phyloP scores from a whole-genome alignment of 2,329 filamentous ascomycete genomes.

The Ophiostoma montium region DNA sequence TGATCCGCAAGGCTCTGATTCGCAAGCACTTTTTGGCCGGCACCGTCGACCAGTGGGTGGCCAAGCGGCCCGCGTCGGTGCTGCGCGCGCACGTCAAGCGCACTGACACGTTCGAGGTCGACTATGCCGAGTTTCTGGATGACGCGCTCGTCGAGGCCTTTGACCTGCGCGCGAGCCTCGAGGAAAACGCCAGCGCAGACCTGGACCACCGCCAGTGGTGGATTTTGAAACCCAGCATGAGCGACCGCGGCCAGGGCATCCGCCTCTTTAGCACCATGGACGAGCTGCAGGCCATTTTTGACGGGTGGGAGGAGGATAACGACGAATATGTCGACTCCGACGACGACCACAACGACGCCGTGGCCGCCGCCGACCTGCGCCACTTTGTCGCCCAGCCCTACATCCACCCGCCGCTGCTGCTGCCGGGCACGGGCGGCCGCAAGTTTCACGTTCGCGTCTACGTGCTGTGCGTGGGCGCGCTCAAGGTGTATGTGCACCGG shows the following conservation, averaged over 20 bases:
- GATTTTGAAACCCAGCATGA: slow-evolving; percentile 98
- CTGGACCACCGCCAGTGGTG: slow-evolving; percentile 61
- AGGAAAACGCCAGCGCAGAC: slow-evolving; percentile 39
- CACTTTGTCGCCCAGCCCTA: slow-evolving; percentile 96
- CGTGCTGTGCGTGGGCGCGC: slow-evolving; percentile 63
- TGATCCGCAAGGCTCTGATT: slow-evolving; percentile 92
- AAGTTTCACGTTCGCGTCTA: slow-evolving; percentile 97
- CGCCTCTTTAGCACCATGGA: slow-evolving; percentile 74
- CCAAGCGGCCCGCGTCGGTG: slow-evolving; percentile 62
- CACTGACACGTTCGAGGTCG: slow-evolving; percentile 78
- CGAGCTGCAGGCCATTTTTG: slow-evolving; percentile 76
- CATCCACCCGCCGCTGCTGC: slow-evolving; percentile 72
- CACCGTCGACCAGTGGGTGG: slow-evolving; percentile 72
- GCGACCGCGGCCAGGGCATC: slow-evolving; percentile 88
- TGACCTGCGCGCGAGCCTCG: slow-evolving; percentile 68
- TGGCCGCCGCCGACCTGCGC: slow-evolving; percentile 79
- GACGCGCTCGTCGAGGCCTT: slow-evolving; percentile 84
- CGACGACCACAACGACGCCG: slow-evolving; percentile 32
- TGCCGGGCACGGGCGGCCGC: slow-evolving; percentile 45
- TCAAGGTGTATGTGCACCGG: slow-evolving; percentile 74
- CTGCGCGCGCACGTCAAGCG: slow-evolving; percentile 60
- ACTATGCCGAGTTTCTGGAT: slow-evolving; percentile 93
- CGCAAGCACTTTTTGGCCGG: slow-evolving; percentile 86
- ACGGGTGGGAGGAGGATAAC: slow-evolving; percentile 67
- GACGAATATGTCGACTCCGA: slow-evolving; percentile 47